Base-by-base conservation (phyloP, 257 asterid genomes). In the Solanum bukasovii region DNA sequence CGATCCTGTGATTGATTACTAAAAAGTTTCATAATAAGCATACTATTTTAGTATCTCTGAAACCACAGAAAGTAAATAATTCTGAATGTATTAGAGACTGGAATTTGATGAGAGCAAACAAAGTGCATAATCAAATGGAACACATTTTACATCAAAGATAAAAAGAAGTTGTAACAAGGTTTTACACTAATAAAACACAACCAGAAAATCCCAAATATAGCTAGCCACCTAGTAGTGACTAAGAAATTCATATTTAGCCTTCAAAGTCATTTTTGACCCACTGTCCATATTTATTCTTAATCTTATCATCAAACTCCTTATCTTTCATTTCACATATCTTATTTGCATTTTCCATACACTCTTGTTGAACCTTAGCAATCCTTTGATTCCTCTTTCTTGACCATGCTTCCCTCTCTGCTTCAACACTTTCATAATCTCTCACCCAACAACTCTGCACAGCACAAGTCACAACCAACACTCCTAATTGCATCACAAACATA, bases 401-500 rank as follows among this genome's bases (percentile, higher is more conserved):
- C 88, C 72, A 88, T 4, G 92, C 95, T 21, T 92, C 96, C 25
- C 90, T 87, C 7, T 94, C 97, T 23, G 90, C 92, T 88, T 95
- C 98, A 71, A 93, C 68, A 23, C 88, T 92, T 81, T 91, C 91
- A 25, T 93, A 91, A 44, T 94, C 96, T 86, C 92, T 92, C 86
- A 92, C 92, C 92, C 90, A 89, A 86, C 98, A 93, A 79, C 94
- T 90, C 14, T 90, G 96, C 88, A 92, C 93, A 12, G 89, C 94
- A 84, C 95, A 96, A 4, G 93, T 87, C 90, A 96, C 33, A 4
- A 91, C 20, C 75, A 93, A 31, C 42, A 92, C 94, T 52, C 93
- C 94, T 82, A 96, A 25, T 35, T 96, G 97, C 96, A 93, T 84
- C 85, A 92, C 93, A 79, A 96, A 90, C 98, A 96, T 95, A 2